phyloP scores from a whole-genome alignment of 2,329 filamentous ascomycete genomes.

The Fusarium secorum region DNA sequence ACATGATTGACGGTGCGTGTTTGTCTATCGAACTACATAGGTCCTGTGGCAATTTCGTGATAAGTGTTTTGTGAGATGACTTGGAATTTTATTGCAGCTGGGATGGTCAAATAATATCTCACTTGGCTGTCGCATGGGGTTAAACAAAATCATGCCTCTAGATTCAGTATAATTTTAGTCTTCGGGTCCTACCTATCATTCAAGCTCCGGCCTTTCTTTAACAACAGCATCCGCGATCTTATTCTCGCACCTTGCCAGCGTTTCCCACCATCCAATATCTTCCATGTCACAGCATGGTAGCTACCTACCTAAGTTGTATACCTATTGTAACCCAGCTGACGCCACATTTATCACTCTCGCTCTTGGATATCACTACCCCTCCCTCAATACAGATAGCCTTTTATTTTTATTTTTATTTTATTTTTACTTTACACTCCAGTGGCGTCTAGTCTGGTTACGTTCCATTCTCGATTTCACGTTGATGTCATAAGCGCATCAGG shows the following conservation, averaged over 20 bases:
- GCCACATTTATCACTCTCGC: not conserved
- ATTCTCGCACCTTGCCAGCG: not conserved
- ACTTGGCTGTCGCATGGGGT: not conserved
- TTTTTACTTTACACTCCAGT: not conserved
- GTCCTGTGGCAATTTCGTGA: too few species aligned
- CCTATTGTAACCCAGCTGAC: not conserved
- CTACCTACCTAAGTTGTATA: not conserved
- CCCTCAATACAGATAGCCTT: not conserved
- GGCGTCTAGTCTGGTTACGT: slow-evolving; percentile 3
- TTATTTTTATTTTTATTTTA: not conserved
- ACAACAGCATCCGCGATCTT: not conserved
- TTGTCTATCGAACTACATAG: not conserved
- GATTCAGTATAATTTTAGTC: not conserved
- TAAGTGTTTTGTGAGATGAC: not conserved
- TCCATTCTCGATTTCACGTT: slow-evolving; percentile 6
- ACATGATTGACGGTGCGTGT: not conserved
- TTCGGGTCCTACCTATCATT: not conserved
- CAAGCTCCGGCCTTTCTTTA: not conserved
- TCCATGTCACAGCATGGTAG: not conserved
- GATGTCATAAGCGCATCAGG: not conserved
- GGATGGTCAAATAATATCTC: not conserved
- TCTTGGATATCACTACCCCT: not conserved
- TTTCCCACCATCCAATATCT: not conserved
- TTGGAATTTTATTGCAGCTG: not conserved
- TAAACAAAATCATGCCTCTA: not conserved